These are phyloP conservation scores for Aspergillus ibericus DNA, from an alignment of 2,329 filamentous ascomycete species.

Conservation along the genomic window DNA sequence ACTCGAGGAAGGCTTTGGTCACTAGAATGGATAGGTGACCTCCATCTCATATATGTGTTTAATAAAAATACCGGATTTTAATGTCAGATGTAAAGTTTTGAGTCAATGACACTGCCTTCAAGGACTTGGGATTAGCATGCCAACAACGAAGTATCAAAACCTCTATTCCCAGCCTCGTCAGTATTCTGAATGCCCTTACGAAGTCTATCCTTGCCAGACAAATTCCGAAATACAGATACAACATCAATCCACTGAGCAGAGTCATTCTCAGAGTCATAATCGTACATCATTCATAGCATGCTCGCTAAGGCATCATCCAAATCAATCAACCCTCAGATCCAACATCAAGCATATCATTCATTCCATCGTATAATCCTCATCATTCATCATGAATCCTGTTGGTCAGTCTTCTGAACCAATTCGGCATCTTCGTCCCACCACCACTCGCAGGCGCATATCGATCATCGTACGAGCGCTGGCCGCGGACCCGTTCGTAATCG, in stretches of 20 bases:
- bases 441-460: conserved; percentile 26
- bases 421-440: conserved; percentile 37
- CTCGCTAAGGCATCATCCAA: too few species aligned
- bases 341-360: conserved; percentile 5
- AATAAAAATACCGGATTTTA: not conserved
- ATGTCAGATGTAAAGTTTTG: too few species aligned
- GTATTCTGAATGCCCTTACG: too few species aligned
- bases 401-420: conserved; percentile 48
- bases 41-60: not conserved
- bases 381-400: conserved; percentile 25
- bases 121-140: too few species aligned
- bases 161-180: too few species aligned
- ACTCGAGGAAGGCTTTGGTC: not conserved
- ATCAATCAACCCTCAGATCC: not conserved
- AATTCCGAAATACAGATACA: too few species aligned
- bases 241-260: too few species aligned
- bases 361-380: not conserved
- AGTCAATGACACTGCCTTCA: too few species aligned
- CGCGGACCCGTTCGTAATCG: conserved; percentile 40
- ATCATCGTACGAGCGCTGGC: conserved; percentile 30
- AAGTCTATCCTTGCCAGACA: too few species aligned
- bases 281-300: too few species aligned
- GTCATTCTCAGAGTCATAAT: too few species aligned
- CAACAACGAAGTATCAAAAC: too few species aligned
- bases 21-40: not conserved